A percentile compares a stretch with the other conserved stretches of the same genome.
Evolutionary conservation across 345 rosid species (phyloP).

Genomic region (Mangifera indica): DNA sequence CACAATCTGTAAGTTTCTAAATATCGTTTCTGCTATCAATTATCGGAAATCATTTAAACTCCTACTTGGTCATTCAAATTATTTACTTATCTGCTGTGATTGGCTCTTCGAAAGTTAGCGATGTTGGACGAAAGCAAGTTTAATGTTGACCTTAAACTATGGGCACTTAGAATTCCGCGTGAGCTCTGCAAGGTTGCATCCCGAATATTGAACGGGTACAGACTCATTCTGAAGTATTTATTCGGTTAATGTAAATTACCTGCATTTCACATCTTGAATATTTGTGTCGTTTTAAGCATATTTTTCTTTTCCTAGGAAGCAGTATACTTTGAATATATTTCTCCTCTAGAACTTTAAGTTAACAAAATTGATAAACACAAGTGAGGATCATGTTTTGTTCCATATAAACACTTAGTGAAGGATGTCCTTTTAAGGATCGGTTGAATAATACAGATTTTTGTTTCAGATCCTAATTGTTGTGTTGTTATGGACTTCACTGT

Average conservation of each 20-base stretch:
- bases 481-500: not conserved
- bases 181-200: constrained; percentile 65
- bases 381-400: not conserved
- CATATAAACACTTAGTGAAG: not conserved
- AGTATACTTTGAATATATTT: not conserved
- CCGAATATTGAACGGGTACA: constrained; percentile 72
- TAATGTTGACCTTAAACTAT: constrained; percentile 58
- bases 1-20: not conserved
- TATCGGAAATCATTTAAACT: not conserved
- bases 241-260: not conserved
- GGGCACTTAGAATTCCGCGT: constrained; percentile 87
- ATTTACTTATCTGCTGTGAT: not conserved
- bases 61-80: not conserved
- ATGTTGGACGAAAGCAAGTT: constrained; percentile 79
- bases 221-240: not conserved
- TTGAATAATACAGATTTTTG: not conserved
- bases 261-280: not conserved
- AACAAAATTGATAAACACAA: not conserved
- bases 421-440: not conserved
- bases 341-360: not conserved
- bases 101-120: not conserved
- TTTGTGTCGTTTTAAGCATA: not conserved
- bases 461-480: not conserved
- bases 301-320: not conserved
- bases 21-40: not conserved